Evolutionary conservation across 1,284 basidiomycete genomes (phyloP), one percentile per base, ranked within the genome.

Genomic region (Irpex sp.): DNA sequence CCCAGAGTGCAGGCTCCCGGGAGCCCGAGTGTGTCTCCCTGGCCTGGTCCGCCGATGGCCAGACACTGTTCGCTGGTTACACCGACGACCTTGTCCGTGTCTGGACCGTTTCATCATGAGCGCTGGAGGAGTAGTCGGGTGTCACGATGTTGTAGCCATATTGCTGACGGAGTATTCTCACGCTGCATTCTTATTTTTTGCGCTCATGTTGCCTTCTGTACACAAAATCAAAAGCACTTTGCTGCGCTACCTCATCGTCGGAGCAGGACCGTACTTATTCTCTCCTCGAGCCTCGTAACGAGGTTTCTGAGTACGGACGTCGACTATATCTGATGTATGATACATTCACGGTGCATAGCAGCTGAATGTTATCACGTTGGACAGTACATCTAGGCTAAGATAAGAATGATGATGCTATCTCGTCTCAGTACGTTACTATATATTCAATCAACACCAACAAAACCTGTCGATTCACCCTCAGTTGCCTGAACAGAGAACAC

Each of bases 21-120:
- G 92, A 94, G 73, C 96, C 97, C 57, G 94, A 98, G 82, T 97
- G 94, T 79, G 92, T 96, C 62, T 98, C 96, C 63, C 94, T 99
- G 73, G 94, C 97, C 69, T 99, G 97, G 97, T 98, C 96, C 65
- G 90, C 97, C 65, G 97, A 98, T 78, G 97, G 97, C 67, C 94
- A 97, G 82, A 97, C 95, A 63, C 86, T 99, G 69, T 98, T 97
- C 77, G 94, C 92, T 78, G 96, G 96, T 66, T 96, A 94, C 86
- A 92, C 92, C 62, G 94, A 96, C 79, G 90, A 95, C 82, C 83
- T 88, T 70, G 88, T 96, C 79, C 92, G 94, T 72, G 93, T 96
- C 77, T 97, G 94, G 94, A 89, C 87, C 74, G 94, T 97, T 73
- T 86, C 85, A 69, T 84, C 88, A 82, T 91, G 85, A 72, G 62